Base-by-base conservation (phyloP, 108 stramenopile species). In the Pinguiococcus pyrenoidosus region DNA sequence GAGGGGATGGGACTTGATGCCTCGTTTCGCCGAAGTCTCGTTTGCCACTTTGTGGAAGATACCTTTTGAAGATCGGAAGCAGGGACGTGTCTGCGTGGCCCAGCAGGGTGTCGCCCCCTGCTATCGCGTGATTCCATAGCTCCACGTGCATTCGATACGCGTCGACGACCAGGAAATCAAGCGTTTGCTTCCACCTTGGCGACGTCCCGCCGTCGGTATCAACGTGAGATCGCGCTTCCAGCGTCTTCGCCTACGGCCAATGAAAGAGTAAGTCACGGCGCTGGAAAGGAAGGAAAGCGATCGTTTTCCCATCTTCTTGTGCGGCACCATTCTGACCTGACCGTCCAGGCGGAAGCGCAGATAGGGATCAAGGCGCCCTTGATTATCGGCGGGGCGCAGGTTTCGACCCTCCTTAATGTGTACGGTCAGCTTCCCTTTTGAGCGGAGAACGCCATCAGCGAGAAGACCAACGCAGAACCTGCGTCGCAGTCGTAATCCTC, bases 331-430 rank as follows among this genome's bases (percentile, higher is more conserved):
- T 4, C 52, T 37, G 35, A 57, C 40, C 40, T 59, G 64, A 22
- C 79, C 73, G 33, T 66, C 54, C 5, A 56, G 33, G 32, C 56
- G 45, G 21, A 80, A 41, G 16, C 61, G 54, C 7, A 75, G 26
- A 47, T 62, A 72, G 0, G 80, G 80, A 50, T 81, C 75, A 14
- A 57, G 50, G 1, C 62, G 43, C 3, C 68, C 71, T 2, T 46
- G 35, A 6, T 42, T 43, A 10, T 61, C 54, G 6, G 32, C 36
- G 39, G 50, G 55, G 28, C 69, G 25, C 22, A 79, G 46, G 1
- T 55, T 45, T 5, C 67, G 59, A 1, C 59, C 77, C 27, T 44
- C 59, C 30, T 71, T 47, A 9, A 43, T 46, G 21, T 63, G 23
- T 16, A 81, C 29, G 23, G 29, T 35, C 13, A 81, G 66, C 32